Evolutionary conservation across 345 rosid species (phyloP), one percentile per base, ranked within the genome.

Genomic region (Stellera chamaejasme): DNA sequence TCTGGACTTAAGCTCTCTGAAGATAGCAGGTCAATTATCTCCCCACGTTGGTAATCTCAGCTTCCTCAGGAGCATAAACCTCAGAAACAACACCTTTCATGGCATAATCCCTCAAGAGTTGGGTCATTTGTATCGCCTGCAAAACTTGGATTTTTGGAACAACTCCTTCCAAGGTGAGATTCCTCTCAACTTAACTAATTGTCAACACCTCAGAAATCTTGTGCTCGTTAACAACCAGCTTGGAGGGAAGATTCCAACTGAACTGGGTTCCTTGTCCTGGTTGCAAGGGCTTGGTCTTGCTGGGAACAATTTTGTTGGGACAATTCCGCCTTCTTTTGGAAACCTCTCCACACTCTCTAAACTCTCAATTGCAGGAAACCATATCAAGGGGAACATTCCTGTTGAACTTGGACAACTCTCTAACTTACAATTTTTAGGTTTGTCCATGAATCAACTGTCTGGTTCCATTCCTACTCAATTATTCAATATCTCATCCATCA

Each of bases 401-500:
- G 43, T 16, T 0, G 47, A 42, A 9, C 3, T 72, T 0, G 62
- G 61, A 5, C 54, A 51, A 28, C 15, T 61, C 44, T 52, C 10
- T 13, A 53, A 23, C 10, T 45, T 73, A 13, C 12, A 1, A 2
- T 0, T 2, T 2, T n/a, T 68, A 47, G 27, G 27, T 9, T 27
- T 73, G 8, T 58, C 49, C 1, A 3, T 0, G 6, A 56, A 64
- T 28, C 39, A 11, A 10, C 41, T 72, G 1, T 6, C 23, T 1
- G 77, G 77, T 48, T 32, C 12, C 10, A 8, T 72, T 45, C 70
- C 69, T 47, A 26, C 58, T 0, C 56, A 57, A 13, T n/a, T 68
- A 1, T 57, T 4, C 53, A 72, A 72, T 25, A 27, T 63, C 2
- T 73, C 71, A 27, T 48, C 62, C 1, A 15, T 65, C 9, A 10